These are phyloP conservation scores for Casuarina cunninghamiana DNA, from an alignment of 306 rosid genomes.

Conservation along the genomic window DNA sequence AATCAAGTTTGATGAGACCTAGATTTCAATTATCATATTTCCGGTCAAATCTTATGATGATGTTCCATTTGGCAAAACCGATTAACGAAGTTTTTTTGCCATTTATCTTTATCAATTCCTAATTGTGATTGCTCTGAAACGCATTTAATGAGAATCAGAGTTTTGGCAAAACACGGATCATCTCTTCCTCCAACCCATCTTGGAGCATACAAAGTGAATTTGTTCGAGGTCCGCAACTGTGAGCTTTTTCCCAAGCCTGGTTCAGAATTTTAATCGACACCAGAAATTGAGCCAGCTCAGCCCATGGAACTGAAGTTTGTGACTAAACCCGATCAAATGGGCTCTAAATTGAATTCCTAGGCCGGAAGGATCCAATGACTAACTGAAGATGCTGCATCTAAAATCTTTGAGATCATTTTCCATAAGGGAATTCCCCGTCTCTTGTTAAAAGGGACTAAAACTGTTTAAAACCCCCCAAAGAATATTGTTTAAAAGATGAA, in stretches of 20 bases:
- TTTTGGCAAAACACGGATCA: too few species aligned
- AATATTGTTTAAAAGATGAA: neutral
- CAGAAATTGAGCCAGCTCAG: too few species aligned
- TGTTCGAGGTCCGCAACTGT: too few species aligned
- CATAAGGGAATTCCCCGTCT: neutral
- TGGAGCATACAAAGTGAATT: too few species aligned
- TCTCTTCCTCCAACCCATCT: too few species aligned
- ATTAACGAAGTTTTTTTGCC: neutral
- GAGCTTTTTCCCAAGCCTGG: too few species aligned
- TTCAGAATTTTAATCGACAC: too few species aligned
- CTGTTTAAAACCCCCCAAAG: neutral
- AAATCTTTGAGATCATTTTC: too few species aligned
- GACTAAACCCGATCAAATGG: too few species aligned
- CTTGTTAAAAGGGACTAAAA: too few species aligned
- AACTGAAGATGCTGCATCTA: neutral
- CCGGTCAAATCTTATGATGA: neutral
- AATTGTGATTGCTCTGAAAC: neutral
- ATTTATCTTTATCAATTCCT: neutral
- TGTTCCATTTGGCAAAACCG: neutral
- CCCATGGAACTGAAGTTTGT: too few species aligned
- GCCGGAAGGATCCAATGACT: neutral
- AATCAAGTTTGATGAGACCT: constrained; percentile 66
- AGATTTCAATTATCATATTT: constrained; percentile 17
- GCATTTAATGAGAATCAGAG: too few species aligned
- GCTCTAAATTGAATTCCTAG: neutral